Evolutionary conservation across 495 filamentous ascomycete genomes (phyloP), one percentile per base, ranked within the genome.

Genomic region (Delitschia confertaspora): DNA sequence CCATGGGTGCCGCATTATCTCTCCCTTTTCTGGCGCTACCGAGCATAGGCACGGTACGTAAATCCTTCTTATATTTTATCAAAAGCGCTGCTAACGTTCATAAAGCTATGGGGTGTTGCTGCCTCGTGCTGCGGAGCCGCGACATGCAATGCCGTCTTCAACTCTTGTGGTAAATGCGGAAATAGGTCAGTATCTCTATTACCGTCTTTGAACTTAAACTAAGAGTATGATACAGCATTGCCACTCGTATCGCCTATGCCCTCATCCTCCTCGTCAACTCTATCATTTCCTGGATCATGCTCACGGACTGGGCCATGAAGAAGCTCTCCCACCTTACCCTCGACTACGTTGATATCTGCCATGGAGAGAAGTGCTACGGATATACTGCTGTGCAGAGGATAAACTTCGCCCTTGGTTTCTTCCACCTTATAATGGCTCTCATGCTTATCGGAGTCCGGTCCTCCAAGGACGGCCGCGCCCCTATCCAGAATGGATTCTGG

Each of bases 251-350:
- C 65, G 88, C 84, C 58, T 98, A 96, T 65, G 91, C 93, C 53
- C 77, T 95, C 60, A 83, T 98, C 56, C 85, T 98, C 41, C 75
- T 96, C 49, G 64, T 95, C 67, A 96, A 98, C 74, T 94, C 88
- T 33, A 93, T 95, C 48, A 61, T 93, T 33, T 89, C 93, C 21
- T 98, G 91, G 91, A 83, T 98, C 24, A 93, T 96, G 88, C 88
- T 96, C 72, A 96, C 91, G 6, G 86, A 87, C 47, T 98, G 93
- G 91, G 91, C 91, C 11, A 80, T 95, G 62, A 88, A 94, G 56
- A 95, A 95, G 59, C 69, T 98, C 7, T 79, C 95, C 60, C 76
- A 89, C 50, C 64, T 96, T 34, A 89, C 87, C 21, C 70, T 98
- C 36, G 87, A 96, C 65, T 95, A 95, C 59, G 87, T 98, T 66